A percentile compares a stretch with the other conserved stretches of the same genome.
These are phyloP conservation scores for Wickerhamomyces bovis DNA, from an alignment of 805 yeast species.

Conservation along the genomic window DNA sequence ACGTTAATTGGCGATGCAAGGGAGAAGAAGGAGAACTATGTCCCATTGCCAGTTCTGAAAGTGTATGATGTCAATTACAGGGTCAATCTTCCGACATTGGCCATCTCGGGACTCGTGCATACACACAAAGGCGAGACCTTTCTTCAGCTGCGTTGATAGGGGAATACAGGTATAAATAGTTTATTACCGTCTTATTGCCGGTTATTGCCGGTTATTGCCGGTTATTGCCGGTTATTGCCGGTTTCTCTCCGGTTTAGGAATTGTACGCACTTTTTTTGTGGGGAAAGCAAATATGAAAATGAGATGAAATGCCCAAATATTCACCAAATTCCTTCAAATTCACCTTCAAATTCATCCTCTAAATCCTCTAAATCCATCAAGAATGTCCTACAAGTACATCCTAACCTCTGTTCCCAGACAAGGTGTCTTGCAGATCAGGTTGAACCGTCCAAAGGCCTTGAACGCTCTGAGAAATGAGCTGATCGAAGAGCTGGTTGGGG, in stretches of 20 bases:
- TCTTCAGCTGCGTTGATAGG: constrained; percentile 1
- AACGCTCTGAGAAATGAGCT: constrained; percentile 19
- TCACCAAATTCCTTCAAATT: too few species aligned
- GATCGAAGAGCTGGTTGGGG: constrained; percentile 17
- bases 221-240: too few species aligned
- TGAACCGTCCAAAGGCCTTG: constrained; percentile 25
- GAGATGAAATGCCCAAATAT: too few species aligned
- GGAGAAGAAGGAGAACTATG: constrained; percentile 21
- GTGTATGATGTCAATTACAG: constrained; percentile 67
- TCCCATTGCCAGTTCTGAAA: constrained; percentile 48
- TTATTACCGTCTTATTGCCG: too few species aligned
- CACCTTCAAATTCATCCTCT: too few species aligned
- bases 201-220: too few species aligned
- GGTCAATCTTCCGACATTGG: constrained; percentile 48
- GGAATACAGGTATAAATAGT: neutral
- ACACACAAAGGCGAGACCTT: constrained; percentile 25
- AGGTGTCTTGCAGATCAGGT: constrained; percentile 21
- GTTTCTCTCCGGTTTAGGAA: too few species aligned
- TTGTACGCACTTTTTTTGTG: too few species aligned
- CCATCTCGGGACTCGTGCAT: constrained; percentile 30
- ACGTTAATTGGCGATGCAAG: constrained; percentile 5
- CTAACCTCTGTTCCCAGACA: constrained; percentile 14
- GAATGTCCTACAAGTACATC: constrained; percentile 19
- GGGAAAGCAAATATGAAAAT: too few species aligned
- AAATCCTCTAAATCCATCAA: neutral